These are phyloP conservation scores for Apium graveolens DNA, from an alignment of 129 eudicot species.

Conservation along the genomic window DNA sequence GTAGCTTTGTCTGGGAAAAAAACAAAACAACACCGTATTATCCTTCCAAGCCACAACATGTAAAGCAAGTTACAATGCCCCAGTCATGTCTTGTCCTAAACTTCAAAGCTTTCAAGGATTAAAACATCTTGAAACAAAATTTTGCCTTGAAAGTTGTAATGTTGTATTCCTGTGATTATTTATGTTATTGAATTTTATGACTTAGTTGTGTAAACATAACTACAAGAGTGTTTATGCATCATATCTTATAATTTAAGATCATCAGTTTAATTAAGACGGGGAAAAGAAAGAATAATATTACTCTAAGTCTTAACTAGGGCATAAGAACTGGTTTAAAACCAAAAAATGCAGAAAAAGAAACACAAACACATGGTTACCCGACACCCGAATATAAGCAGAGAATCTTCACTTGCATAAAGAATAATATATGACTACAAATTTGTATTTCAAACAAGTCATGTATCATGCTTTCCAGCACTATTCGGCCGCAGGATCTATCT, in stretches of 20 bases:
- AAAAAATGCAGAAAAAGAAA: neutral
- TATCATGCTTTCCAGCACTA: neutral
- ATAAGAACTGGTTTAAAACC: neutral
- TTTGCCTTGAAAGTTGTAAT: neutral
- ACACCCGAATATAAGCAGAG: neutral
- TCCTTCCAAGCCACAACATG: neutral
- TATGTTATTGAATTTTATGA: neutral
- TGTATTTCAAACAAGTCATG: neutral
- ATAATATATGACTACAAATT: neutral
- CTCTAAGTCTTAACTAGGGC: neutral
- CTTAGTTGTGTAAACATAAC: neutral
- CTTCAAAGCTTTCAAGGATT: neutral
- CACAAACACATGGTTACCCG: neutral
- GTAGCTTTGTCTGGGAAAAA: neutral
- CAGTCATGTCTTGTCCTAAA: neutral
- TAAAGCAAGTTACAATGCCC: neutral
- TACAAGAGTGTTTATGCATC: neutral
- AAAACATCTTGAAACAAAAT: neutral
- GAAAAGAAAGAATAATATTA: neutral
- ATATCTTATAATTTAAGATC: neutral
- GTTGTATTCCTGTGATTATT: neutral
- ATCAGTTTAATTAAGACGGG: neutral
- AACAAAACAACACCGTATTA: neutral
- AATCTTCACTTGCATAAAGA: neutral
- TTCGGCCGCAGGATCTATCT: neutral